Conservation (phyloP, 176 grass and related monocot species). For the Bonia amplexicaulis region DNA sequence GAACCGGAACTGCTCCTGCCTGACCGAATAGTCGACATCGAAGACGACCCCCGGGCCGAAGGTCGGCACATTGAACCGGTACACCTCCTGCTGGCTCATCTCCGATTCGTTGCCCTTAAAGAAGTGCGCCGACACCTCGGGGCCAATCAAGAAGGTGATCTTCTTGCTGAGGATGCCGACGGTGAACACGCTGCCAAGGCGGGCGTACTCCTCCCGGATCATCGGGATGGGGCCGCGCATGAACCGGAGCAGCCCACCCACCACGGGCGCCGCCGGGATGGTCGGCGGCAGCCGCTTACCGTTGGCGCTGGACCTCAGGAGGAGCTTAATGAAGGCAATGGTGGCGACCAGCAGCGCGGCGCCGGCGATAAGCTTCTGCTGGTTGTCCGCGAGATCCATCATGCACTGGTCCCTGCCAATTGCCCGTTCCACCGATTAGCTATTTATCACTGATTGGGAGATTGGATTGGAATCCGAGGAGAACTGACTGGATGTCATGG, state of each 20-base stretch:
- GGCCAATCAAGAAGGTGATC: slow-evolving; percentile 84
- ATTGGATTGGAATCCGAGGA: no score
- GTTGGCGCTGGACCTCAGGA: slow-evolving; percentile 11
- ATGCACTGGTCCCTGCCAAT: background rate
- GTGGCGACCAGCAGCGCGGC: slow-evolving; percentile 49
- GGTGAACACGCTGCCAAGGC: slow-evolving; percentile 85
- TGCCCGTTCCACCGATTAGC: background rate
- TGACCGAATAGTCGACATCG: slow-evolving; percentile 69
- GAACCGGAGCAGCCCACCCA: slow-evolving; percentile 74
- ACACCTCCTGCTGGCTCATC: slow-evolving; percentile 97
- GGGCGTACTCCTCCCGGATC: slow-evolving; percentile 70
- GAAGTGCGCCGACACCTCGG: slow-evolving; percentile 78
- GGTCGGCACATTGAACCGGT: slow-evolving; percentile 81
- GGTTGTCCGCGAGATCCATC: slow-evolving; percentile 64
- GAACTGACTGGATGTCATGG: no score
- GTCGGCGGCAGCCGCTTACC: slow-evolving; percentile 62
- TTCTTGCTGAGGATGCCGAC: slow-evolving; percentile 49
- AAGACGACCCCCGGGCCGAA: slow-evolving; percentile 84
- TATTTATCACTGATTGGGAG: no score
- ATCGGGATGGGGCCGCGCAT: slow-evolving; percentile 72
- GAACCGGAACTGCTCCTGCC: slow-evolving; percentile 93
- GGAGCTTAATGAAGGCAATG: slow-evolving; percentile 48
- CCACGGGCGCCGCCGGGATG: slow-evolving; percentile 46
- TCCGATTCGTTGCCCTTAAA: slow-evolving; percentile 84
- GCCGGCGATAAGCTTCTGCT: slow-evolving; percentile 36